A percentile compares a stretch with the other conserved stretches of the same genome.
Conservation (phyloP, 768 basidiomycete genomes). For the Cystobasidium ongulense region DNA sequence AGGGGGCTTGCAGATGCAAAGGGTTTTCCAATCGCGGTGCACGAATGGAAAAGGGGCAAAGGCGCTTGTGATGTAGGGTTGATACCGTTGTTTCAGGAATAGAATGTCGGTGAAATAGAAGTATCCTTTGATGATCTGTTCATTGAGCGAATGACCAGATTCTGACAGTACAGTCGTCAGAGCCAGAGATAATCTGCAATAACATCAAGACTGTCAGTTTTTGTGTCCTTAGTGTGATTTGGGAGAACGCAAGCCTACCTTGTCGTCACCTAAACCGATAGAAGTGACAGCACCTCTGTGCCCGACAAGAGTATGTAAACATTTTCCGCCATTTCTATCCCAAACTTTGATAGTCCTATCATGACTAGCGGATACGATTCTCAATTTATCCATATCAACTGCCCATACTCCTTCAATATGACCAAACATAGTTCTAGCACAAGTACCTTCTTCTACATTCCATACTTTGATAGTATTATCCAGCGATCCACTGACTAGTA, state of each 20-base stretch:
- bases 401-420: constrained; percentile 99
- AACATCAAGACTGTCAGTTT: background rate
- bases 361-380: constrained; percentile 86
- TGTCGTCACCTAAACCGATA: constrained; percentile 81
- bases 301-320: constrained; percentile 80
- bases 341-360: constrained; percentile 98
- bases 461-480: constrained; percentile 73
- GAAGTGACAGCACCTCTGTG: constrained; percentile 92
- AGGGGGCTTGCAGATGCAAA: no score
- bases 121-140: background rate
- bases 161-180: constrained; percentile 79
- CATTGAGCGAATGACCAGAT: constrained; percentile 59
- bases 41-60: no score
- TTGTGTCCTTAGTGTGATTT: background rate
- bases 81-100: no score
- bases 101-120: no score
- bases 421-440: constrained; percentile 72
- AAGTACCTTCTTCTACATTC: constrained; percentile 80
- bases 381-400: constrained; percentile 80
- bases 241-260: constrained; percentile 60
- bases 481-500: constrained; percentile 54
- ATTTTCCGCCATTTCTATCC: constrained; percentile 80
- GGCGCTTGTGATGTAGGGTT: no score
- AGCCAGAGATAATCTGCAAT: constrained; percentile 50
- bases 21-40: no score